Percentiles rank a stretch among this genome's conserved stretches.
These are phyloP conservation scores for Gnomoniopsis sp. DNA, from an alignment of 2,329 filamentous ascomycete genomes.

Conservation along the genomic window DNA sequence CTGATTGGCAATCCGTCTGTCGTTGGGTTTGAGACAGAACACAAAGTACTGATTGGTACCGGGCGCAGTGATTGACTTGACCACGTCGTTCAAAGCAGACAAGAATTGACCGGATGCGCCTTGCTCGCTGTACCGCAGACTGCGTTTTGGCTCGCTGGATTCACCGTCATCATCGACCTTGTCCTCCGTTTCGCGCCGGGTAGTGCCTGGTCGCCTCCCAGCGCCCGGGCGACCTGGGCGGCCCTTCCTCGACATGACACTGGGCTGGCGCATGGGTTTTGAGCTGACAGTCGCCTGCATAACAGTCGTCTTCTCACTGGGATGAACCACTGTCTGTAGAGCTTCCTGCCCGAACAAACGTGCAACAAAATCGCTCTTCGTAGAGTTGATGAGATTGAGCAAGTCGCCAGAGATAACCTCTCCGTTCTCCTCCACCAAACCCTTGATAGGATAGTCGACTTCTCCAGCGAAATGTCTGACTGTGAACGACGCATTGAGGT, in stretches of 20 bases:
- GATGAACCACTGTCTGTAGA: constrained; percentile 88
- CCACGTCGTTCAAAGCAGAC: constrained; percentile 84
- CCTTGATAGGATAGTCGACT: constrained; percentile 86
- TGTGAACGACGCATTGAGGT: constrained; percentile 76
- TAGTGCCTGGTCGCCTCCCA: constrained; percentile 28
- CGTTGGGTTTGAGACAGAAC: constrained; percentile 96
- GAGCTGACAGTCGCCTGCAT: constrained; percentile 96
- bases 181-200: constrained; percentile 25
- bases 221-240: constrained; percentile 37
- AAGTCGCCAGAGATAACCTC: constrained; percentile 94
- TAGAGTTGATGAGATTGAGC: constrained; percentile 87
- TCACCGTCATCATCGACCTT: constrained; percentile 43
- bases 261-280: constrained; percentile 87
- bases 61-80: constrained; percentile 74
- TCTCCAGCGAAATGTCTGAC: constrained; percentile 95
- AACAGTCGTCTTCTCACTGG: constrained; percentile 83
- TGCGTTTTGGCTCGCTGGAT: constrained; percentile 37
- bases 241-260: constrained; percentile 80
- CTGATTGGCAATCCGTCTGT: constrained; percentile 94
- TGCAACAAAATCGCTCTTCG: constrained; percentile 83
- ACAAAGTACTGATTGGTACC: constrained; percentile 94
- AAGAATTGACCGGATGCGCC: constrained; percentile 93
- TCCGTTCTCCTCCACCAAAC: constrained; percentile 89
- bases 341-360: constrained; percentile 96
- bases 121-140: constrained; percentile 57